A percentile compares a stretch with the other conserved stretches of the same genome.
Conservation (phyloP, 2,329 filamentous ascomycete genomes). For the Ceratocystis diversiconidia region DNA sequence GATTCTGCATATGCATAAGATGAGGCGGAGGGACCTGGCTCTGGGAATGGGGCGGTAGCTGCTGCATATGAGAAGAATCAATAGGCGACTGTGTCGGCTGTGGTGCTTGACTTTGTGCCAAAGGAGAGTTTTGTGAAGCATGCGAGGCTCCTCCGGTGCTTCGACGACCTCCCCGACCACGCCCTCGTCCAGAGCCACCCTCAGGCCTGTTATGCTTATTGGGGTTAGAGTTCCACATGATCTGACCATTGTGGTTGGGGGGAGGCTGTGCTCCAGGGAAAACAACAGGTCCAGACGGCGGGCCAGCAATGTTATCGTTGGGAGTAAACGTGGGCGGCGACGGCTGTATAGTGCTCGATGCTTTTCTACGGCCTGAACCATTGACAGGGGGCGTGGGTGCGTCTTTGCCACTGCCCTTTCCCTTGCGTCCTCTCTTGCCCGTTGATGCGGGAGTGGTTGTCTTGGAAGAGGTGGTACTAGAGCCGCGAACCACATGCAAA, state of each 20-base stretch:
- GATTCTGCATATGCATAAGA: constrained; percentile 10
- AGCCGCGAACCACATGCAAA: constrained; percentile 8
- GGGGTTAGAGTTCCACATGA: constrained; percentile 17
- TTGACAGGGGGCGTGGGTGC: background rate
- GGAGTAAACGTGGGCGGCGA: constrained; percentile 4
- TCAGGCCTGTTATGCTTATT: constrained; percentile 7
- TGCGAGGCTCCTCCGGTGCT: background rate
- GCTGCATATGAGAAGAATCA: constrained; percentile 3
- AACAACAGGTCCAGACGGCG: constrained; percentile 3
- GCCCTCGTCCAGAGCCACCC: constrained; percentile 10
- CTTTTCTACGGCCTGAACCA: background rate
- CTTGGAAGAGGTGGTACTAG: constrained; percentile 4
- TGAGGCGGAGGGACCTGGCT: background rate
- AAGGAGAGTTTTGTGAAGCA: background rate
- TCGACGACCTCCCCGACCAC: constrained; percentile 12
- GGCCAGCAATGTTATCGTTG: constrained; percentile 9
- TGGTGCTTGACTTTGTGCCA: background rate
- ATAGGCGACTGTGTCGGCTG: background rate
- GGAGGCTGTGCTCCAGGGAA: constrained; percentile 9
- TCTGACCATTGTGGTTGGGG: constrained; percentile 17
- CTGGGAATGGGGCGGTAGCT: background rate
- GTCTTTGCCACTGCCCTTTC: constrained; percentile 6
- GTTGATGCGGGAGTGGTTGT: background rate
- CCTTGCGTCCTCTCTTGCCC: constrained; percentile 7
- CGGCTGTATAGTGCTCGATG: background rate